phyloP scores from a whole-genome alignment of 2,329 filamentous ascomycete genomes.

The Hortaea werneckii region DNA sequence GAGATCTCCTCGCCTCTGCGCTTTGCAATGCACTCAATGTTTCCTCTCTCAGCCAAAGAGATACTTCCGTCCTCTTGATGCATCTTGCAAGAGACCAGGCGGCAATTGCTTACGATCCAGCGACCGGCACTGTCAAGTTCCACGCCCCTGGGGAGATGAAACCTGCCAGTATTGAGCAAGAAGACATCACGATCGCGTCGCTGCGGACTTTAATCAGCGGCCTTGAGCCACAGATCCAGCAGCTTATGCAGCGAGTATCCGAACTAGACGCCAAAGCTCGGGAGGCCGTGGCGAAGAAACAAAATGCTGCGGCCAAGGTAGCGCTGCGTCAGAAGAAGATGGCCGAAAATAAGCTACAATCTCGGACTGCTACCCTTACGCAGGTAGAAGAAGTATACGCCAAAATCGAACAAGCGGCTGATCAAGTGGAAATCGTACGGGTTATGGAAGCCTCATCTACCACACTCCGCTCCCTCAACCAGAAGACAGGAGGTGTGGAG shows the following conservation, averaged over 20 bases:
- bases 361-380: slow-evolving; percentile 60
- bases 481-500: slow-evolving; percentile 65
- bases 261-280: slow-evolving; percentile 50
- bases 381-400: slow-evolving; percentile 76
- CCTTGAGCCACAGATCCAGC: slow-evolving; percentile 56
- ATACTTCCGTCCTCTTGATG: slow-evolving; percentile 38
- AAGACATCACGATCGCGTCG: slow-evolving; percentile 73
- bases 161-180: slow-evolving; percentile 51
- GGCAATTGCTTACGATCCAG: slow-evolving; percentile 18
- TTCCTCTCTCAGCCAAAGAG: slow-evolving; percentile 25
- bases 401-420: slow-evolving; percentile 76
- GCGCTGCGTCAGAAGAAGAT: slow-evolving; percentile 75
- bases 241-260: slow-evolving; percentile 47
- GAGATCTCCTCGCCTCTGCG: slow-evolving; percentile 18
- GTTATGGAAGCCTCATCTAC: slow-evolving; percentile 71
- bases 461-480: slow-evolving; percentile 64
- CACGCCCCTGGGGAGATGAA: slow-evolving; percentile 41
- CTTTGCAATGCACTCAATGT: slow-evolving; percentile 17
- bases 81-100: slow-evolving; percentile 44
- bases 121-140: slow-evolving; percentile 59
- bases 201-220: slow-evolving; percentile 62
- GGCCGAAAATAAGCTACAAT: slow-evolving; percentile 61
- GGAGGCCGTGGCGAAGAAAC: slow-evolving; percentile 60
- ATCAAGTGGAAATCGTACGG: slow-evolving; percentile 72
- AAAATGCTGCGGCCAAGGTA: slow-evolving; percentile 63